phyloP scores from a whole-genome alignment of 176 grass and related monocot species.

The Triticum urartu region DNA sequence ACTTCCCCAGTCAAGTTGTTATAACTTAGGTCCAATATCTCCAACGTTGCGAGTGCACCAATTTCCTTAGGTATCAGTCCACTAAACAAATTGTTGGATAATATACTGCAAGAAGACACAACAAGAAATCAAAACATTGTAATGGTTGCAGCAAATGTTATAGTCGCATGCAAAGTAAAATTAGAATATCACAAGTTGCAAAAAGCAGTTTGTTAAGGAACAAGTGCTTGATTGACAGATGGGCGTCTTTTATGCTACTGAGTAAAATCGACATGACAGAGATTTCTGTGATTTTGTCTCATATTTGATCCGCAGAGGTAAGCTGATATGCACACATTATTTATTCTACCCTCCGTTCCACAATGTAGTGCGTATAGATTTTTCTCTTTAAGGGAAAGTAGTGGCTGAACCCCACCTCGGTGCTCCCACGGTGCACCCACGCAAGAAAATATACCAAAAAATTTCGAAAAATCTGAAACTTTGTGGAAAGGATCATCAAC shows the following conservation, averaged over 20 bases:
- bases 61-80: conserved; percentile 85
- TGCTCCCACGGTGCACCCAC: no score
- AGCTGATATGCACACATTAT: neutral
- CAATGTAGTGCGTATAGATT: no score
- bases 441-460: no score
- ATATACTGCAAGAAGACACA: conserved; percentile 51
- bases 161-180: conserved; percentile 11
- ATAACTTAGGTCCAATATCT: conserved; percentile 83
- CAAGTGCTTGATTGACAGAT: neutral
- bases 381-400: no score
- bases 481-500: no score
- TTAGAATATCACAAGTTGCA: neutral
- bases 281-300: neutral
- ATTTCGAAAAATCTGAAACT: no score
- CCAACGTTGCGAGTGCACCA: conserved; percentile 57
- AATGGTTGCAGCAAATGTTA: conserved; percentile 1
- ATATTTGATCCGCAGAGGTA: neutral
- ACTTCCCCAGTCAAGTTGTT: conserved; percentile 79
- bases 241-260: neutral
- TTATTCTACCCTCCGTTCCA: neutral
- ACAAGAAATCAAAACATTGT: conserved; percentile 3
- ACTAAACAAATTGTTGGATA: conserved; percentile 75
- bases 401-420: no score
- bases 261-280: neutral
- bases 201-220: neutral